Base-by-base conservation (phyloP, 164 flowering plant species). In the Brasenia schreberi region DNA sequence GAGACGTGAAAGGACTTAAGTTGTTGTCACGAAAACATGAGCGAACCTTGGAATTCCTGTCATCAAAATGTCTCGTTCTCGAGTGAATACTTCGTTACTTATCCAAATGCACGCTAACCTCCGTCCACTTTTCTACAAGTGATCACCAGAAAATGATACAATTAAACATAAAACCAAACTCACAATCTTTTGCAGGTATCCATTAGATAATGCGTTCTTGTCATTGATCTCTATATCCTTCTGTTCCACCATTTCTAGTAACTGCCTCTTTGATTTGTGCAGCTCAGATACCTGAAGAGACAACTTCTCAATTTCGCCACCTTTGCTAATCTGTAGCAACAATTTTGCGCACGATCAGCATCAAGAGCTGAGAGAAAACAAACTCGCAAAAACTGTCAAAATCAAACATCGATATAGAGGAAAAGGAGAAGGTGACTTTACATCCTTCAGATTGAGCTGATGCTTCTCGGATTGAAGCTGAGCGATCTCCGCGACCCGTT, bases 181-280 rank as follows among this genome's bases (percentile, higher is more conserved):
- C 67, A 89, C 96, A 80, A 92, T 89, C 77, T 86, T 92, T 67
- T 92, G 97, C 7, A 87, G 81, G 70, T 89, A 92, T 61, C 77
- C 78, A 76, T 88, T 88, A 58, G 88, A 78, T 4, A 87, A 78
- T 1, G 87, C 76, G 77, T 85, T 84, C 72, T 88, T 92, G 82
- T 92, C 99, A 67, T 75, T 73, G 11, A 88, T 82, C 72, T 88
- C 96, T 44, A 67, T 66, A 73, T 90, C 96, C 77, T 85, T 95
- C 69, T 81, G 84, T 79, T 85, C 97, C 71, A 92, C 44, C 75
- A 92, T 52, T 68, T 86, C 87, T 68, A 92, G 73, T 72, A 90
- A 73, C 77, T 90, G 92, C 74, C 97, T 76, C 74, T 84, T 92
- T 0, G 92, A 84, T 75, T 83, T 87, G 17, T 81, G 88, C 65